Base-by-base conservation (phyloP, 352 stramenopile species). In the Thraustochytrium striatum region DNA sequence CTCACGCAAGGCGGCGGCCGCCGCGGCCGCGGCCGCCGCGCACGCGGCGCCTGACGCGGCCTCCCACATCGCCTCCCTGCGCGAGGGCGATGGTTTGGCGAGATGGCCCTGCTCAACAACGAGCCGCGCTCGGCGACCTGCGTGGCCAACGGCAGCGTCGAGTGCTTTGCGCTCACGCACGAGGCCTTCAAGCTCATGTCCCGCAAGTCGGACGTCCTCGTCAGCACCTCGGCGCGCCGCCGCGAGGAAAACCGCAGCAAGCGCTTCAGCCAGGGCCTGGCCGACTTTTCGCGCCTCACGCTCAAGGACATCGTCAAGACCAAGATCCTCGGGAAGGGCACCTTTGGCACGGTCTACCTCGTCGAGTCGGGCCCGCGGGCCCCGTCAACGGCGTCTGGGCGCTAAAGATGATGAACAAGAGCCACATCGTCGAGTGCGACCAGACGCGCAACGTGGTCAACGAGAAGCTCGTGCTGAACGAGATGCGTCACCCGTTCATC, bases 341-440 rank as follows among this genome's bases (percentile, higher is more conserved):
- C 94, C 0, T 98, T 98, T 84, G 95, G 95, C 3, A 93, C 94
- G n/a, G 95, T 98, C 11, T 92, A 93, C 78, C 88, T 98, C 28
- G 92, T 97, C 3, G 90, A 92, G 58, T 88, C 97, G 83, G 87
- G 91, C 80, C 88, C 3, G 75, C 47, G 43, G 92, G 87, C 58
- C 89, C 91, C 75, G 84, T 95, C 3, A 88, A 87, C 82, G 81
- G 91, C 68, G 87, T 93, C n/a, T 98, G 96, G 61, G 94, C 95
- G 13, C 87, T 98, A 30, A 98, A 99, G 82, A 95, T 92, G 85
- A 90, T 98, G 86, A 91, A 93, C 43, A 99, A 99, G 82, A 87
- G 88, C 57, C 90, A 97, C 84, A 97, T 99, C 79, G 95, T 98
- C 75, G 91, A 94, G 80, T 95, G 94, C 2, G 88, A 96, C 81